A percentile compares a stretch with the other conserved stretches of the same genome.
These are phyloP conservation scores for Microdochium trichocladiopsis DNA, from an alignment of 2,329 filamentous ascomycete genomes.

Conservation along the genomic window DNA sequence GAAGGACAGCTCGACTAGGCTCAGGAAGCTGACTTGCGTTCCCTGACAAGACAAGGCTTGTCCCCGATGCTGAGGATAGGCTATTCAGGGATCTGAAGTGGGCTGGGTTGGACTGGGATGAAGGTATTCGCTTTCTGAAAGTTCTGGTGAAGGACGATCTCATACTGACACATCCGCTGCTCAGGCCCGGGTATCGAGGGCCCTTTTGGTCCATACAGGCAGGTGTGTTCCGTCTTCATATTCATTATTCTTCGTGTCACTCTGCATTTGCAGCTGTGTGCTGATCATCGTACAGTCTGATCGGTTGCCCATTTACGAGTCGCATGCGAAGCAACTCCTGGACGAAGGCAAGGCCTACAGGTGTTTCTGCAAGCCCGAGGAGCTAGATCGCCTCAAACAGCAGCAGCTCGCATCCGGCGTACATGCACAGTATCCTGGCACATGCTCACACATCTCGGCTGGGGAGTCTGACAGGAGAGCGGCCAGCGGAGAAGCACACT, in stretches of 20 bases:
- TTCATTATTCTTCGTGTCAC: too few species aligned
- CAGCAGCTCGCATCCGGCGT: slow-evolving; percentile 46
- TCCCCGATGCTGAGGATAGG: slow-evolving; percentile 70
- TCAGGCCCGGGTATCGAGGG: slow-evolving; percentile 74
- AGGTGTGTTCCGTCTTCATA: slow-evolving; percentile 40
- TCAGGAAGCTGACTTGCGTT: slow-evolving; percentile 20
- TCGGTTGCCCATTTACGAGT: slow-evolving; percentile 63
- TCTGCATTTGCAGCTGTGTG: neutral
- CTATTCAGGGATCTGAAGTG: slow-evolving; percentile 77
- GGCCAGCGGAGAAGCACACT: slow-evolving; percentile 60
- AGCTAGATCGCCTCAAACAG: slow-evolving; percentile 60
- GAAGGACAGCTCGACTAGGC: neutral
- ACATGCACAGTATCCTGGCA: slow-evolving; percentile 48
- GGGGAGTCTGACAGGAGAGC: slow-evolving; percentile 68
- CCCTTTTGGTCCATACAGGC: slow-evolving; percentile 76
- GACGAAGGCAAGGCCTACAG: slow-evolving; percentile 72
- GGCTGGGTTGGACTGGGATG: slow-evolving; percentile 89
- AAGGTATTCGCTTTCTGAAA: slow-evolving; percentile 57
- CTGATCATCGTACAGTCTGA: slow-evolving; percentile 54
- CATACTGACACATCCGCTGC: neutral
- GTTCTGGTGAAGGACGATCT: too few species aligned
- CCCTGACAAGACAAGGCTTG: slow-evolving; percentile 65
- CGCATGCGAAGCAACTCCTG: slow-evolving; percentile 64
- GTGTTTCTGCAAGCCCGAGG: slow-evolving; percentile 79
- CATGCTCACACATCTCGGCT: slow-evolving; percentile 60